A percentile compares a stretch with the other conserved stretches of the same genome.
Conservation (phyloP, 192 early-diverging fungal genomes). For the Umbelopsis vinacea region DNA sequence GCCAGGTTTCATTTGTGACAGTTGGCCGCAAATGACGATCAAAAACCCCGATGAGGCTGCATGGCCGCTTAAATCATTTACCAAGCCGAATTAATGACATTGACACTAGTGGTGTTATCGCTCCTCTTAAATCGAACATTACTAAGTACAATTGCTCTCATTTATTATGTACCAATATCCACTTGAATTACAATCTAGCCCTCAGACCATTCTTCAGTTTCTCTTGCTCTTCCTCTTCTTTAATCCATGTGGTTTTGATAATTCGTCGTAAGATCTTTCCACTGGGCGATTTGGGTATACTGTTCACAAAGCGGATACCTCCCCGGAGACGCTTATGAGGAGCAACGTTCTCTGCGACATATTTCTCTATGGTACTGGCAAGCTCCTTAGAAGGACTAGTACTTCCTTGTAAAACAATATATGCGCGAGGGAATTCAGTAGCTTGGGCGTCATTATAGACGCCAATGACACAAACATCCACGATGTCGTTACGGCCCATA, state of each 20-base stretch:
- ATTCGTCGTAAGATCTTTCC: conserved; percentile 86
- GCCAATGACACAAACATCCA: conserved; percentile 50
- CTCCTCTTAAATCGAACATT: no score
- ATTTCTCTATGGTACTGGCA: conserved; percentile 53
- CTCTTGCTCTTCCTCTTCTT: conserved; percentile 20
- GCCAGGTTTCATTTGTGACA: no score
- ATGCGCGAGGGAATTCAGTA: conserved; percentile 82
- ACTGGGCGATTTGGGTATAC: conserved; percentile 78
- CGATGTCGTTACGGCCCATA: conserved; percentile 56
- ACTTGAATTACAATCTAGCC: conserved; percentile 9
- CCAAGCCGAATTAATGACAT: no score
- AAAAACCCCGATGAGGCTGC: no score
- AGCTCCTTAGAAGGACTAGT: conserved; percentile 39
- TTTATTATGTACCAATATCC: no score
- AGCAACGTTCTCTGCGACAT: conserved; percentile 64
- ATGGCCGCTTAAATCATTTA: no score
- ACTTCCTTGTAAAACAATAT: conserved; percentile 66
- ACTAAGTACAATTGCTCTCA: no score
- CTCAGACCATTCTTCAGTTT: not conserved
- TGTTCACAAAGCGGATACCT: conserved; percentile 72
- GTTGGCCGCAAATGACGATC: no score
- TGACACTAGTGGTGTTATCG: no score
- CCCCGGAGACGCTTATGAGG: conserved; percentile 81
- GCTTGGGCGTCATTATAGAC: conserved; percentile 49
- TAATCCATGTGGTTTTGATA: conserved; percentile 31